Percentiles rank a stretch among this genome's conserved stretches.
These are phyloP conservation scores for Chionographis japonica DNA, from an alignment of 106 monocot genomes.

Conservation along the genomic window DNA sequence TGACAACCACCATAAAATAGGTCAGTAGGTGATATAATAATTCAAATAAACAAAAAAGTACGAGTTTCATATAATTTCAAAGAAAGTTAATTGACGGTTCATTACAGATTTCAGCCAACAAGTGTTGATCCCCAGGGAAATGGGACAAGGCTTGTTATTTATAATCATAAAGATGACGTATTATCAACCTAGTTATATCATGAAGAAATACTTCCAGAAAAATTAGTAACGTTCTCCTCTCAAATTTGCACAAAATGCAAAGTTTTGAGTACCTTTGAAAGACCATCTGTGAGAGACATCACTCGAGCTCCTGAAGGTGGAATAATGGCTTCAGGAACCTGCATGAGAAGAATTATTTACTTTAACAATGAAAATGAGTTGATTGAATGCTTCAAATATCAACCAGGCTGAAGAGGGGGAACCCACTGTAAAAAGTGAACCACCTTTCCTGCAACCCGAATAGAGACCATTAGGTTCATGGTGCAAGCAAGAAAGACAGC, in stretches of 20 bases:
- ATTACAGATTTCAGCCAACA: too few relatives aligned
- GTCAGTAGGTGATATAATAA: conserved; percentile 1
- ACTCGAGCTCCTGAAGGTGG: conserved; percentile 87
- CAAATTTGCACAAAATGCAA: too few relatives aligned
- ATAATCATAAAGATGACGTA: too few relatives aligned
- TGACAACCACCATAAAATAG: conserved; percentile 8
- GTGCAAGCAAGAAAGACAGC: conserved; percentile 3
- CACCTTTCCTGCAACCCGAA: conserved; percentile 63
- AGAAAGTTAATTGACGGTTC: too few relatives aligned
- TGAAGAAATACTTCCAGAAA: too few relatives aligned
- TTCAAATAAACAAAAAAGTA: not conserved
- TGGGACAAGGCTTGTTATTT: too few relatives aligned
- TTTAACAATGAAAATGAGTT: not conserved
- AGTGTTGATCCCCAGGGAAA: too few relatives aligned
- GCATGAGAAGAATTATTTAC: conserved; percentile 10
- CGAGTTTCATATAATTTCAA: too few relatives aligned
- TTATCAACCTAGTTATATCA: too few relatives aligned
- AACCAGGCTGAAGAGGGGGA: not conserved
- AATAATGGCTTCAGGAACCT: conserved; percentile 97
- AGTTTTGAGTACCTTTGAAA: conserved; percentile 67
- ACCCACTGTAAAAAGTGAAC: conserved; percentile 76
- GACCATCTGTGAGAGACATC: conserved; percentile 96
- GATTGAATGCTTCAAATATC: not conserved
- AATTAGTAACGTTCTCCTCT: too few relatives aligned
- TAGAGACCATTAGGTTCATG: conserved; percentile 18